A percentile compares a stretch with the other conserved stretches of the same genome.
These are phyloP conservation scores for Dichomitus squalens DNA, from an alignment of 1,284 basidiomycete species.

Conservation along the genomic window DNA sequence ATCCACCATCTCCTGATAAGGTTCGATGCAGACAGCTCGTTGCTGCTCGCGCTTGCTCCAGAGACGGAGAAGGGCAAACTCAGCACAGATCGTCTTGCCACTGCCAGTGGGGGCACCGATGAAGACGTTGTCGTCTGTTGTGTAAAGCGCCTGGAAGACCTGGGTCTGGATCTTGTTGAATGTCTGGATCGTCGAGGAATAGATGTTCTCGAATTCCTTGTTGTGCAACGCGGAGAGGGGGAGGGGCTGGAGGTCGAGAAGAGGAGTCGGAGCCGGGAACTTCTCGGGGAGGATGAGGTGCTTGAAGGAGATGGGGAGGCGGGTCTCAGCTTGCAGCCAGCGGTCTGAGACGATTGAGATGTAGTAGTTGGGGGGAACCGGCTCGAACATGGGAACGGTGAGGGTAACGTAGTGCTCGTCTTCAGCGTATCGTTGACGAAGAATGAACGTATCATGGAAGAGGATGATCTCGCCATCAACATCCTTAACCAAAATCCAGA, in stretches of 20 bases:
- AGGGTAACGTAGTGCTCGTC: constrained; percentile 94
- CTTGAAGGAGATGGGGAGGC: constrained; percentile 96
- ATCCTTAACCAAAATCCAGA: constrained; percentile 94
- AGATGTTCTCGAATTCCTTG: constrained; percentile 87
- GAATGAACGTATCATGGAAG: constrained; percentile 92
- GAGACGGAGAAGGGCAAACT: constrained; percentile 90
- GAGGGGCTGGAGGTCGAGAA: constrained; percentile 91
- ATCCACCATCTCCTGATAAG: constrained; percentile 97
- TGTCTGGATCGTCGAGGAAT: constrained; percentile 72
- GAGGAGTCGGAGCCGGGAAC: constrained; percentile 90
- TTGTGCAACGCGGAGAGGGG: constrained; percentile 92
- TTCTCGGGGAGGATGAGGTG: constrained; percentile 97
- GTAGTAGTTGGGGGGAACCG: constrained; percentile 97
- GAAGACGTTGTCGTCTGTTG: constrained; percentile 94
- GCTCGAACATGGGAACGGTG: constrained; percentile 96
- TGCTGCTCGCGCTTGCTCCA: constrained; percentile 87
- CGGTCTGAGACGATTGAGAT: constrained; percentile 94
- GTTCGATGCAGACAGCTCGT: constrained; percentile 95
- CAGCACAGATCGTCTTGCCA: constrained; percentile 97
- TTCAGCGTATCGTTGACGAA: constrained; percentile 89
- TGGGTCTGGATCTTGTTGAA: constrained; percentile 99
- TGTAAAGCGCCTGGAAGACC: constrained; percentile 97
- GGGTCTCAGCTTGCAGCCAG: constrained; percentile 95
- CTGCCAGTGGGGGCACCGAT: constrained; percentile 96
- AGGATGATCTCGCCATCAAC: constrained; percentile 96